Percentiles rank a stretch among this genome's conserved stretches.
phyloP scores from a whole-genome alignment of 2,329 filamentous ascomycete genomes.

The Colletotrichum lentis region DNA sequence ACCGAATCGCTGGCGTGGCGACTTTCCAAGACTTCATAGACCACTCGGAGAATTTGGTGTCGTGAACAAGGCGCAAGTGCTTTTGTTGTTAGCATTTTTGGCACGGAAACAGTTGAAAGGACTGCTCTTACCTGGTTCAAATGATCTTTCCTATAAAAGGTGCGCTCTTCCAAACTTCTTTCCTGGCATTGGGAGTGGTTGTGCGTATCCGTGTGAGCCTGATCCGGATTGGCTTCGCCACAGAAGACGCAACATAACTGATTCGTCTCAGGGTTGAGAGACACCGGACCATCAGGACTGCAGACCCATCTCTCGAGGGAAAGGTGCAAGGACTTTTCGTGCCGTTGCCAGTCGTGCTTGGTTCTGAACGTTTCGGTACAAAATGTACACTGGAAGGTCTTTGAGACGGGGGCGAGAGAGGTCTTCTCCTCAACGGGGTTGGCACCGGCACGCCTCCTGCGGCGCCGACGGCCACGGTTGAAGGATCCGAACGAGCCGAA shows the following conservation, averaged over 20 bases:
- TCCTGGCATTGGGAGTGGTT: constrained; percentile 73
- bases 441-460: constrained; percentile 56
- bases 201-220: constrained; percentile 65
- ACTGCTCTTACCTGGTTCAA: constrained; percentile 56
- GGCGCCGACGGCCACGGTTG: constrained; percentile 57
- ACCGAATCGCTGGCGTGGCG: constrained; percentile 67
- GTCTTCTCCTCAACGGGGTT: constrained; percentile 50
- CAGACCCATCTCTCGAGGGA: constrained; percentile 74
- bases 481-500: constrained; percentile 60
- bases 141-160: constrained; percentile 73
- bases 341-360: constrained; percentile 75
- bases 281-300: constrained; percentile 63
- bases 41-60: constrained; percentile 68
- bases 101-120: not conserved
- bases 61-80: constrained; percentile 69
- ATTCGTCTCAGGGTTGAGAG: constrained; percentile 67
- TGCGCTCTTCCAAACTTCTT: constrained; percentile 66
- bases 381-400: constrained; percentile 73
- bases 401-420: constrained; percentile 54
- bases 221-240: constrained; percentile 61
- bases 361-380: constrained; percentile 73
- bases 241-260: constrained; percentile 67
- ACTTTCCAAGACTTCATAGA: constrained; percentile 72
- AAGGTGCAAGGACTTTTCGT: constrained; percentile 72
- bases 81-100: constrained; percentile 44